phyloP scores from a whole-genome alignment of 495 filamentous ascomycete genomes.

The Xeromyces bisporus region DNA sequence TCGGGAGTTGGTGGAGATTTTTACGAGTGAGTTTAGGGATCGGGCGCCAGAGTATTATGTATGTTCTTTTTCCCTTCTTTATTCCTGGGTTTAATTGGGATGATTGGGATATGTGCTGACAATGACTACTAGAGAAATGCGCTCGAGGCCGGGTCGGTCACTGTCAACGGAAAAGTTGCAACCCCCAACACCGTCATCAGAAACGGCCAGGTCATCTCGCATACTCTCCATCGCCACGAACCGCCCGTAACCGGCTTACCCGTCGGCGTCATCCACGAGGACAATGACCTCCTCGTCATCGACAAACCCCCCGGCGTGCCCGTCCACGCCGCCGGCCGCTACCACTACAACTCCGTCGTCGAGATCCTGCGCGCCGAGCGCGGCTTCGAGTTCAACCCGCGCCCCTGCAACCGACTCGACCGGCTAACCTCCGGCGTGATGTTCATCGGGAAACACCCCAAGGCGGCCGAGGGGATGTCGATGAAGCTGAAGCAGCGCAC shows the following conservation, averaged over 20 bases:
- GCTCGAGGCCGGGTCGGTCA: slow-evolving; percentile 58
- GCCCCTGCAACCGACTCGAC: slow-evolving; percentile 89
- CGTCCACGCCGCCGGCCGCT: slow-evolving; percentile 86
- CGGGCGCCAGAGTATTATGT: slow-evolving; percentile 77
- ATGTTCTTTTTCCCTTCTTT: slow-evolving; percentile 6
- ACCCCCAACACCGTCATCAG: slow-evolving; percentile 42
- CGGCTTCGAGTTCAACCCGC: slow-evolving; percentile 47
- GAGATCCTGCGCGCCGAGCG: slow-evolving; percentile 82
- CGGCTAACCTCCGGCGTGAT: slow-evolving; percentile 88
- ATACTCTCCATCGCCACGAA: slow-evolving; percentile 91
- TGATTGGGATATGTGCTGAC: too few relatives aligned
- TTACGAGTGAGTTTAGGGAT: slow-evolving; percentile 73
- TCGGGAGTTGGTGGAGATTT: slow-evolving; percentile 58
- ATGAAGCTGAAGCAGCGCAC: slow-evolving; percentile 53
- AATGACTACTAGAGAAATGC: slow-evolving; percentile 45
- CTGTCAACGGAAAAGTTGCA: slow-evolving; percentile 51
- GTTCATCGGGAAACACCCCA: slow-evolving; percentile 79
- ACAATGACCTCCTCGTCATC: slow-evolving; percentile 81
- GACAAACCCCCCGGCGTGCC: slow-evolving; percentile 92
- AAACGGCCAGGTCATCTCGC: slow-evolving; percentile 75
- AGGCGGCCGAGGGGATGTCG: slow-evolving; percentile 61
- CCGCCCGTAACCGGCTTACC: slow-evolving; percentile 71
- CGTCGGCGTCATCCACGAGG: slow-evolving; percentile 74
- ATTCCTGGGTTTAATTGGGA: not conserved
- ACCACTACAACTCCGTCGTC: slow-evolving; percentile 83